Evolutionary conservation across 495 filamentous ascomycete species (phyloP), one percentile per base, ranked within the genome.

Genomic region (Cairneyella variabilis): DNA sequence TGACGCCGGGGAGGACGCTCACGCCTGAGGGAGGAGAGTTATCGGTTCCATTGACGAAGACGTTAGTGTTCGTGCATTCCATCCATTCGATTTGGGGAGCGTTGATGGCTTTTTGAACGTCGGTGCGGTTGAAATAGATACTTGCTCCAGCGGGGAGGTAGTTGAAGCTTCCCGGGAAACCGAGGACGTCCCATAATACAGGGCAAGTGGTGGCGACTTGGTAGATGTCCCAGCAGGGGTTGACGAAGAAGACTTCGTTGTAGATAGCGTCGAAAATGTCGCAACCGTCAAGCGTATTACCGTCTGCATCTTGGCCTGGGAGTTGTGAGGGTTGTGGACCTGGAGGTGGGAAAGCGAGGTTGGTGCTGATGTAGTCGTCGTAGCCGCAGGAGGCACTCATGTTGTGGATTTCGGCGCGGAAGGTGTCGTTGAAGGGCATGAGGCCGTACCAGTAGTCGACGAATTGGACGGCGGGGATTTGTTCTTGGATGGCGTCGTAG

Each of bases 171-270:
- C 83, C 84, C 0, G 85, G 82, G 65, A 89, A 91, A 21, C 86
- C 89, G 43, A 91, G 82, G 0, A 84, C 78, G 55, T 86, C 81
- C 80, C 78, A 90, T 2, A 85, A 74, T 36, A 84, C 67, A 0
- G 89, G 89, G 65, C 89, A 93, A 34, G 80, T 88, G 51, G 82
- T 83, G 18, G 82, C 76, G 17, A 93, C 75, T 51, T 89, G 82
- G 68, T 91, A 92, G 40, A 86, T 71, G 71, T 89, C 82, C 72
- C 88, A 93, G 72, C 89, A 92, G 0, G 89, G 89, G 70, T 92
- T 93, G 25, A 85, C 67, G 25, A 70, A 53, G 20, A 71, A 61
- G 16, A 74, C 76, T 22, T 84, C 88, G 14, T 70, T 63, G 14
- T 54, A 53, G 47, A 88, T 77, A 32, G 78, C 71, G 54, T 75